Percentiles rank a stretch among this genome's conserved stretches.
These are phyloP conservation scores for Xylariaceae sp. DNA, from an alignment of 2,329 filamentous ascomycete species.

Conservation along the genomic window DNA sequence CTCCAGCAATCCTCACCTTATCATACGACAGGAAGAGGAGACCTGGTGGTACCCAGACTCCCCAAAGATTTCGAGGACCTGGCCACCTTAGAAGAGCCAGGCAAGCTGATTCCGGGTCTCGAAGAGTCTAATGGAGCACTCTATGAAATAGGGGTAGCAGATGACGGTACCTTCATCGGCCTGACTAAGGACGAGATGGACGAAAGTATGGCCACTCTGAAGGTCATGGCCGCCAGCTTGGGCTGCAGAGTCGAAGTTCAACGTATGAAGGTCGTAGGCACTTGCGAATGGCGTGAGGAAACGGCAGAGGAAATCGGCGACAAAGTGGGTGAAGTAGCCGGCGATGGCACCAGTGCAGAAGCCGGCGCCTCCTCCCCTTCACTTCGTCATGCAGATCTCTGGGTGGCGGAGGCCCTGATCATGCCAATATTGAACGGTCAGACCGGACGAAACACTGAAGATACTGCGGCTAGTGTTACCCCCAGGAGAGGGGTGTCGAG, in stretches of 20 bases:
- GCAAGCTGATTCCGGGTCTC: conserved; percentile 64
- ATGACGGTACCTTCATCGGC: conserved; percentile 86
- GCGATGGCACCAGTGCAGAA: no score
- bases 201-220: conserved; percentile 78
- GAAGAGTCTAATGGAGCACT: conserved; percentile 90
- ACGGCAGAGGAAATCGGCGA: no score
- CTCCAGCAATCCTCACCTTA: conserved; percentile 91
- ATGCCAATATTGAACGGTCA: conserved; percentile 55
- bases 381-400: conserved; percentile 50
- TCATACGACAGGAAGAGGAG: conserved; percentile 70
- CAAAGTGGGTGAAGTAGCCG: no score
- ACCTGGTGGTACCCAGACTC: conserved; percentile 66
- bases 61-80: conserved; percentile 54
- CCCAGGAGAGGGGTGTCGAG: conserved; percentile 41
- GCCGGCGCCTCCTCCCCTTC: conserved; percentile 20
- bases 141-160: conserved; percentile 93
- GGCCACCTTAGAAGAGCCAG: conserved; percentile 38
- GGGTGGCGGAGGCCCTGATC: conserved; percentile 88
- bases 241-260: conserved; percentile 79
- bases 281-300: conserved; percentile 66
- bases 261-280: conserved; percentile 75
- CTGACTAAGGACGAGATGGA: conserved; percentile 85
- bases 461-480: conserved; percentile 10
- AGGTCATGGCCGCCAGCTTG: conserved; percentile 85
- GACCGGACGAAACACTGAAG: conserved; percentile 15